Conservation (phyloP, 1,284 basidiomycete species). For the Pseudozyma pruni region DNA sequence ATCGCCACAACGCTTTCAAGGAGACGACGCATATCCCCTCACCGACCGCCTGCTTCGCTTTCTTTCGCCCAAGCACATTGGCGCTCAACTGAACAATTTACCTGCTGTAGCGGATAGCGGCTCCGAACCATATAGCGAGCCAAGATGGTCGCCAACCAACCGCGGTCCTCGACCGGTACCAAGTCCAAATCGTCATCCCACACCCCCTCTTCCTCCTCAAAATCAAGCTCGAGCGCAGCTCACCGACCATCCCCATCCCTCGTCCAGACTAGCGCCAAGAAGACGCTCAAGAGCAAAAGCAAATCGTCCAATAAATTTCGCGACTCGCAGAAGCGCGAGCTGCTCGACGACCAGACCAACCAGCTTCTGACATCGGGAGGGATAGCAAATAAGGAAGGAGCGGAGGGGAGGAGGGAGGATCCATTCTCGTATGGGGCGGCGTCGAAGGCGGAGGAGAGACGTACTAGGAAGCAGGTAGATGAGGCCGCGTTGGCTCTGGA, state of each 20-base stretch:
- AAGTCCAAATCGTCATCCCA: conserved; percentile 12
- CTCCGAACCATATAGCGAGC: neutral
- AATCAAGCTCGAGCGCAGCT: conserved; percentile 1
- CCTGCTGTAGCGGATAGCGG: conserved; percentile 14
- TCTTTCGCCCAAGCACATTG: neutral
- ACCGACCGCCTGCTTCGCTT: neutral
- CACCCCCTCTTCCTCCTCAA: conserved; percentile 8
- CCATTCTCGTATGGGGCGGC: conserved; percentile 19
- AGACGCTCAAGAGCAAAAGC: conserved; percentile 3
- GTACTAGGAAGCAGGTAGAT: conserved; percentile 28
- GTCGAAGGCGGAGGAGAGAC: conserved; percentile 11
- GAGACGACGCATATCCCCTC: neutral
- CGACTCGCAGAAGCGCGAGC: conserved; percentile 18
- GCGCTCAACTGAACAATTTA: neutral
- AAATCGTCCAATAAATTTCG: conserved; percentile 34
- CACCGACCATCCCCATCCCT: neutral
- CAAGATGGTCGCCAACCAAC: neutral
- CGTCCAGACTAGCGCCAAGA: conserved; percentile 22
- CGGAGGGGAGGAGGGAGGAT: conserved; percentile 3
- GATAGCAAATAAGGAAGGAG: neutral
- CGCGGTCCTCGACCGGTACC: neutral
- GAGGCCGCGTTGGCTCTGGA: conserved; percentile 25
- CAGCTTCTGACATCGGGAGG: conserved; percentile 7
- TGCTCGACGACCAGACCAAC: conserved; percentile 19
- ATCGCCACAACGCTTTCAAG: neutral